Base-by-base conservation (phyloP, 192 early-diverging fungal genomes). In the Backusella mclennaniae region DNA sequence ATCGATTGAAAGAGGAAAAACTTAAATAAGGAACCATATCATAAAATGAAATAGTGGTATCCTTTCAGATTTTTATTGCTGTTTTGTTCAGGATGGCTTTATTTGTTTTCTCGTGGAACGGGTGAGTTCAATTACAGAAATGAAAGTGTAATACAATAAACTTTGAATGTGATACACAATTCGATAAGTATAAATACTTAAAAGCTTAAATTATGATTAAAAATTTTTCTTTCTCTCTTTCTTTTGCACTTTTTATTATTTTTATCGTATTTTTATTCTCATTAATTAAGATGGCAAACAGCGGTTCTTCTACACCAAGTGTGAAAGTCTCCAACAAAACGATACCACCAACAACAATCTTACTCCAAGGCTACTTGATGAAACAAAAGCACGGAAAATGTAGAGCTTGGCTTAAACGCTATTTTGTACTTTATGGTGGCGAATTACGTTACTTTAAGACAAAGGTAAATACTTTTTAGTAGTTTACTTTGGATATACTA, bases 311-410 rank as follows among this genome's bases (percentile, higher is more conserved):
- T 63, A 69, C 17, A 69, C 68, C 68, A 11, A 69, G 68, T 21
- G 68, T 71, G 1, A 71, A 71, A 49, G 6, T 0, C 6, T 36
- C 29, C 23, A 71, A 71, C 29, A 71, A 71, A 49, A 31, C 70
- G 6, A 26, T 0, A 31, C 70, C 70, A 21, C 44, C 70, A 31
- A 3, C 70, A 26, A 26, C 39, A 49, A 49, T 71, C 15, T 12
- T 21, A 46, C 23, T 31, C 14, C 39, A 75, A 71, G 78, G 78
- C 17, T 79, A 68, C 35, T 31, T 79, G 3, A 79, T 70, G 46
- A 79, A 79, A 49, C 78, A 79, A 41, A 79, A 73, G 41, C 78
- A 79, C 39, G 78, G 78, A 63, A 52, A 69, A 33, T 74, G 66
- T 19, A 68, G 31, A 42, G 41, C 78, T 35, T 79, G 72, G 72